Evolutionary conservation across 139 green algal genomes (phyloP), one percentile per base, ranked within the genome.

Genomic region (Gonium pectorale): DNA sequence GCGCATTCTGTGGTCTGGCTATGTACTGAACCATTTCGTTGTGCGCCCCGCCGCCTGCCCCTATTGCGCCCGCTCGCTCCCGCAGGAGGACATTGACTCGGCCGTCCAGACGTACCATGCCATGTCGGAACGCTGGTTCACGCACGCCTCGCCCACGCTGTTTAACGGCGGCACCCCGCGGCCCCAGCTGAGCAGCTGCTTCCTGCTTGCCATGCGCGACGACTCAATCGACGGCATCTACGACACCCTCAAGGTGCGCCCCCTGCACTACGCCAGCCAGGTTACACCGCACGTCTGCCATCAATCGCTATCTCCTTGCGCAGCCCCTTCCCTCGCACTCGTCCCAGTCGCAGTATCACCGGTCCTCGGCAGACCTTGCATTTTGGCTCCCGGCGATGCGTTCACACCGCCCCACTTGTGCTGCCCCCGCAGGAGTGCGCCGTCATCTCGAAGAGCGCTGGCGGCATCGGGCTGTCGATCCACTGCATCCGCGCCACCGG

Each of bases 141-240:
- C 98, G 0, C 97, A 99, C 85, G 97, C 97, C 26, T 98, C 95
- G 37, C 97, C 97, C 44, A 99, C 97, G 26, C 94, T 99, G 13
- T 99, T 99, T 94, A 99, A 99, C 91, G 91, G 96, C 29, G 97
- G 97, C 70, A 99, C 97, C 0, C 96, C 95, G 0, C 89, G 94
- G 11, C 96, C 95, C 6, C 97, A 99, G 95, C 94, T 99, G 13
- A 96, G 89, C 68, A 95, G 85, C 63, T 99, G 97, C 94, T 99
- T 99, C 93, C 93, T 99, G 35, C 79, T 99, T 22, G 92, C 79
- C 90, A 98, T 98, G 96, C 86, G 80, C 67, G 77, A 86, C n/a
- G 88, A 92, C 90, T 95, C 87, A 67, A 99, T 99, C 74, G 97
- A 99, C 71, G 95, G 97, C 89, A 99, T 99, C 90, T 99, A 99